Base-by-base conservation (phyloP, 2,329 filamentous ascomycete genomes). In the Penicillium sp. region DNA sequence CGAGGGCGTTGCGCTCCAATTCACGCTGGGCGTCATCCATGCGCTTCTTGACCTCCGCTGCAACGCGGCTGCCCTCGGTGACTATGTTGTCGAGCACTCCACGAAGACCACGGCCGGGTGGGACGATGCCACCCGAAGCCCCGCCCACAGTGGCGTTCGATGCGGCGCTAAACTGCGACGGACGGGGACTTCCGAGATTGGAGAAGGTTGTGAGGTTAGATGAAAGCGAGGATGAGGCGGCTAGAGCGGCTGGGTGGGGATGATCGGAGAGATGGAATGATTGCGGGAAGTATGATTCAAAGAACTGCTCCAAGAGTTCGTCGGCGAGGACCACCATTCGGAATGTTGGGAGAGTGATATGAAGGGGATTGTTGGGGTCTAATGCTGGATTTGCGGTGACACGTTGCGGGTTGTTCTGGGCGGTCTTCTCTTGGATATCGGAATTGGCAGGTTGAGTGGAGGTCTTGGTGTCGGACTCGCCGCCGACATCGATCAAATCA, bases 241-340 rank as follows among this genome's bases (percentile, higher is more conserved):
- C 60, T 20, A 56, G 62, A 6, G 64, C 68, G 5, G 65, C 71
- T 25, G 69, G 64, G 20, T 74, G 60, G 2, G 73, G 70, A 17
- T 68, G 68, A 42, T 93, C 84, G 15, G 85, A 81, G 31, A 95
- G 80, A 55, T 85, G 87, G 76, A 98, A 93, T 1, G 88, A 95
- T 35, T 85, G 80, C 0, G 90, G 87, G 67, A 96, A 95, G 27
- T 88, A 93, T 0, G 86, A 85, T 67, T 98, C 92, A 61, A 98
- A 98, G 67, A 98, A 98, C 52, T 93, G 85, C 57, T 98, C 90
- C 4, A 98, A 77, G 1, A 93, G 76, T 62, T 98, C 92, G 57
- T 98, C 92, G 29, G 92, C 92, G 6, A 98, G 78, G 7, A 98
- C 85, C 3, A 98, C 88, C 92, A 98, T 98, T 49, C 92, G 84